These are phyloP conservation scores for Phoenix roebelenii DNA, from an alignment of 176 grass and related monocot genomes.

Conservation along the genomic window DNA sequence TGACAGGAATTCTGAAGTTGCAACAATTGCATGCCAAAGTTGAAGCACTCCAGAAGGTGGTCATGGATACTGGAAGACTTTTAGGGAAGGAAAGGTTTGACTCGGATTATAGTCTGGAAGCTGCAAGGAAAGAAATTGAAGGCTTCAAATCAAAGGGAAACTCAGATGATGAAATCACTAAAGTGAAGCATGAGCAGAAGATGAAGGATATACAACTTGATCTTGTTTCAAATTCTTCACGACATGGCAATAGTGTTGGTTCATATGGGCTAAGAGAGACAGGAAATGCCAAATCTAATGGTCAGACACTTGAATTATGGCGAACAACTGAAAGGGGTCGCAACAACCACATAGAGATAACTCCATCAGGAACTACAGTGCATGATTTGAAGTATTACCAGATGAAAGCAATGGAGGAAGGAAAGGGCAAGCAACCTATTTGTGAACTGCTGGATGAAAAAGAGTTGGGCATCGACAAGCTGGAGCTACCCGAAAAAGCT, in stretches of 20 bases:
- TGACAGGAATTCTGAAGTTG: constrained; percentile 55
- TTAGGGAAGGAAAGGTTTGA: constrained; percentile 75
- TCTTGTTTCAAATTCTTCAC: constrained; percentile 50
- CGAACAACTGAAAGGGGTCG: not conserved
- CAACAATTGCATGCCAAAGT: constrained; percentile 60
- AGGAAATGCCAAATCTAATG: constrained; percentile 15
- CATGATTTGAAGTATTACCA: constrained; percentile 9
- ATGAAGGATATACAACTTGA: constrained; percentile 91
- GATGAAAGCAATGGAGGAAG: constrained; percentile 13
- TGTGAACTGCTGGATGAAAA: constrained; percentile 54
- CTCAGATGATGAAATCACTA: constrained; percentile 38
- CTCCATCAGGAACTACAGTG: constrained; percentile 26
- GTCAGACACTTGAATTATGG: constrained; percentile 30
- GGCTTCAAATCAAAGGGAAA: constrained; percentile 58
- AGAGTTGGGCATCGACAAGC: constrained; percentile 72
- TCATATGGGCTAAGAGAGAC: constrained; percentile 34
- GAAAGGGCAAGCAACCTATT: constrained; percentile 28
- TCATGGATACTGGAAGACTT: constrained; percentile 51
- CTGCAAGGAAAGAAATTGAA: constrained; percentile 76
- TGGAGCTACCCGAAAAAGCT: constrained; percentile 30
- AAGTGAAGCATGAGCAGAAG: constrained; percentile 50
- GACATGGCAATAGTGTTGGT: constrained; percentile 9
- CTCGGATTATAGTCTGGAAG: constrained; percentile 46
- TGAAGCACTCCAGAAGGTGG: constrained; percentile 68
- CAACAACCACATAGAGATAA: constrained; percentile 8